phyloP scores from a whole-genome alignment of 805 yeast genomes.

The Ogataea henricii region DNA sequence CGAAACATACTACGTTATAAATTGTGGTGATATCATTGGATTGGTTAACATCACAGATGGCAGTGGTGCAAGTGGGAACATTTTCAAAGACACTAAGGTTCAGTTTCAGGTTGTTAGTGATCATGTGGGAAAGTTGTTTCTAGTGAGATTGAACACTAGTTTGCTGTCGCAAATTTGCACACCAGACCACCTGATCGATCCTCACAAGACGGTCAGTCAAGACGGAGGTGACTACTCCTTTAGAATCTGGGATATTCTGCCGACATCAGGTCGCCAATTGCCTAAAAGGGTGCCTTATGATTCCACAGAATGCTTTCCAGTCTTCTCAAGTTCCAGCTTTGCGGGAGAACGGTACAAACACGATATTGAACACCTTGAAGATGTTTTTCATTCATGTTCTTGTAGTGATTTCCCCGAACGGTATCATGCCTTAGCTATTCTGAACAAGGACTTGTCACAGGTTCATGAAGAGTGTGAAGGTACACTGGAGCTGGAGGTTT shows the following conservation, averaged over 20 bases:
- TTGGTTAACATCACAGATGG: constrained; percentile 15
- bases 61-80: constrained; percentile 5
- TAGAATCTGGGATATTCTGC: background rate
- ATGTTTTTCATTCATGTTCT: too few relatives aligned
- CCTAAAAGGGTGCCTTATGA: background rate
- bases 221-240: too few relatives aligned
- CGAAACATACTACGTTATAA: background rate
- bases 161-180: background rate
- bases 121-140: constrained; percentile 10
- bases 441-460: too few relatives aligned
- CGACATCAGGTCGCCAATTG: background rate
- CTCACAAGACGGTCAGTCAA: background rate
- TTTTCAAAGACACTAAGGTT: constrained; percentile 26
- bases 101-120: constrained; percentile 26
- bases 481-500: too few relatives aligned
- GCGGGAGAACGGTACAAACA: background rate
- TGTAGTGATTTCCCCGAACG: too few relatives aligned
- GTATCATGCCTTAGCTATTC: too few relatives aligned
- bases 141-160: constrained; percentile 20
- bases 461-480: too few relatives aligned
- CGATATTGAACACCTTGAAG: background rate
- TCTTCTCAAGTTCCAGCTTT: background rate
- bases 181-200: background rate
- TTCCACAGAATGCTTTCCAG: background rate
- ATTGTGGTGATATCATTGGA: constrained; percentile 27